Evolutionary conservation across 2,329 filamentous ascomycete genomes (phyloP), one percentile per base, ranked within the genome.

Genomic region (Hirsutella minnesotensis): DNA sequence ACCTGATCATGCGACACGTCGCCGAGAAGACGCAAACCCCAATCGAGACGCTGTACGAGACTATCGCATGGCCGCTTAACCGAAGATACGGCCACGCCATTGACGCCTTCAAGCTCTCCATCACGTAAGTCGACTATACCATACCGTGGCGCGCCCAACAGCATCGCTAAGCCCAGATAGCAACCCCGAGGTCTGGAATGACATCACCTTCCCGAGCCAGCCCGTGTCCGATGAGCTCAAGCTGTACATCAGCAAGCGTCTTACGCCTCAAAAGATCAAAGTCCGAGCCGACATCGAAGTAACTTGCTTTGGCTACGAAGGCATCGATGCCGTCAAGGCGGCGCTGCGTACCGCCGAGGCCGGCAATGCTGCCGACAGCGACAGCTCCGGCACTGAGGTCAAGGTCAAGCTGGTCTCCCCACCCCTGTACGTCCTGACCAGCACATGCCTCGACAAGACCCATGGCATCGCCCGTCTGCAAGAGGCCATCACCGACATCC

Each of bases 401-500:
- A 96, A 96, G 75, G 92, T 96, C 63, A 90, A 89, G 69, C 83
- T 98, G 40, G 92, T 98, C n/a, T 94, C 88, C 21, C 92, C 92
- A 36, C 94, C 92, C 29, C 79, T 98, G 45, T 98, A 96, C 63
- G 92, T 98, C 52, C 74, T 98, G 49, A 96, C 90, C 45, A 94
- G 81, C 66, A 92, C 94, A 56, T 95, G 90, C 62, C 69, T 96
- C 61, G 92, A 98, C 69, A 98, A 98, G 75, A 79, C 67, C 50
- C 70, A 81, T 41, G 92, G 92, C 46, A 95, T 98, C 56, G 70
- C 79, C 48, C 78, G 83, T 49, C 70, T 98, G 53, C 86, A 95
- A 64, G 82, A 87, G 58, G 87, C 92, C 16, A 98, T 98, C 54
- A 73, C 84, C 56, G 86, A 89, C 55, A 89, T 98, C 56, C 77